Conservation (phyloP, 257 asterid species). For the Solanum pennellii region DNA sequence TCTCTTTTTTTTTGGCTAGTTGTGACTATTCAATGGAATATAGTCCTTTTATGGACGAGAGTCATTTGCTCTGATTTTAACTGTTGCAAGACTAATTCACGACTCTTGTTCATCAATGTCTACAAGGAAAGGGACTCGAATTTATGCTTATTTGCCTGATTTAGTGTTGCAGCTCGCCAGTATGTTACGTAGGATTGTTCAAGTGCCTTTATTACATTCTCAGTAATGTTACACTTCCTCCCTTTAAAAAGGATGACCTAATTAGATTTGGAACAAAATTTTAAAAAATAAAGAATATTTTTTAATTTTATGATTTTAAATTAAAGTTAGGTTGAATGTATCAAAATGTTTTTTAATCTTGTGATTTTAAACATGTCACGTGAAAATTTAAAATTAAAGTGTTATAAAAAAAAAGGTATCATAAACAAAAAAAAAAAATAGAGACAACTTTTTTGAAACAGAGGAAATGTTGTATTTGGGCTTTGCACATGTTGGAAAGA, state of each 20-base stretch:
- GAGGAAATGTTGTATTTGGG: no score
- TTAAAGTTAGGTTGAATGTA: no score
- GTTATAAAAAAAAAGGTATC: no score
- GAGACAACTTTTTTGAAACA: no score
- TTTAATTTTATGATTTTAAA: no score
- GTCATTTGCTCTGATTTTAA: neutral
- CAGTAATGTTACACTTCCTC: neutral
- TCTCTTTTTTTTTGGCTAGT: neutral
- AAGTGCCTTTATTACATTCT: neutral
- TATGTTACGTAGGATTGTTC: neutral
- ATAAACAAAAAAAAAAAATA: no score
- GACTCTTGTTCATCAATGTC: neutral
- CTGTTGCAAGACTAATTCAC: neutral
- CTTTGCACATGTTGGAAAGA: neutral
- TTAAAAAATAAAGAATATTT: no score
- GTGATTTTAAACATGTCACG: accelerated
- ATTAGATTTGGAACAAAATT: no score
- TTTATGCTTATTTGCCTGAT: neutral
- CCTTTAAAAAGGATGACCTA: no score
- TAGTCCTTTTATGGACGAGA: neutral
- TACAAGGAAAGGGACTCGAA: no score
- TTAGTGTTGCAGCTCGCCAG: neutral
- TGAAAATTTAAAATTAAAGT: no score
- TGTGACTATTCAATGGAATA: neutral
- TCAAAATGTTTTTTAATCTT: no score